phyloP scores from a whole-genome alignment of 768 basidiomycete species.

The Pulveroboletus sp. region DNA sequence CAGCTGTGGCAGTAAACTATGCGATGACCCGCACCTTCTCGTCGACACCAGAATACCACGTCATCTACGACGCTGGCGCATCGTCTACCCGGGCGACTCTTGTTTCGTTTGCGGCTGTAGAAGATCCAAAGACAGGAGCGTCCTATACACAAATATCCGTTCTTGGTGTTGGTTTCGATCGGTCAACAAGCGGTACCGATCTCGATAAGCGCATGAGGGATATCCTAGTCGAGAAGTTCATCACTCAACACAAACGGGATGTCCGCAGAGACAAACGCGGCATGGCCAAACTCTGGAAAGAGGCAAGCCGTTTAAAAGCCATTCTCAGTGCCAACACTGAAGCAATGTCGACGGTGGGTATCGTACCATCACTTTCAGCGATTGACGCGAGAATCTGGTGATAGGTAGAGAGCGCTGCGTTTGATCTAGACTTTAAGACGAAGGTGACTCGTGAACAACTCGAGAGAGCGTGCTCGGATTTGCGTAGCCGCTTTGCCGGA shows the following conservation, averaged over 20 bases:
- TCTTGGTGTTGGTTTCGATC: slow-evolving; percentile 79
- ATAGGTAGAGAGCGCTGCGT: slow-evolving; percentile 82
- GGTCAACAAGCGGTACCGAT: slow-evolving; percentile 72
- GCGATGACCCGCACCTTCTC: slow-evolving; percentile 91
- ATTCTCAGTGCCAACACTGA: slow-evolving; percentile 93
- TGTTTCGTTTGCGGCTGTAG: slow-evolving; percentile 55
- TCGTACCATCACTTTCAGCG: not conserved
- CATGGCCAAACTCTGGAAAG: slow-evolving; percentile 93
- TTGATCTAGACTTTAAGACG: slow-evolving; percentile 86
- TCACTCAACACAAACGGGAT: slow-evolving; percentile 62
- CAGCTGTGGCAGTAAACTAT: slow-evolving; percentile 95
- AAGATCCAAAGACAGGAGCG: slow-evolving; percentile 46
- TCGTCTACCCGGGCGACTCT: slow-evolving; percentile 75
- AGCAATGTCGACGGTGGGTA: slow-evolving; percentile 61
- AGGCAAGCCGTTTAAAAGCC: slow-evolving; percentile 85
- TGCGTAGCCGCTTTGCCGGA: slow-evolving; percentile 56
- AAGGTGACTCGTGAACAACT: slow-evolving; percentile 77
- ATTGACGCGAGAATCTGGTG: slow-evolving; percentile 2
- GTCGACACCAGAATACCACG: slow-evolving; percentile 70
- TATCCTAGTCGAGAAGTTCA: slow-evolving; percentile 72
- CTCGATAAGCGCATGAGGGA: slow-evolving; percentile 82
- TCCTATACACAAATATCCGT: slow-evolving; percentile 70
- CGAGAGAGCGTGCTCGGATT: slow-evolving; percentile 66
- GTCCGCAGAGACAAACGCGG: slow-evolving; percentile 73
- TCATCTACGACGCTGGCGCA: slow-evolving; percentile 94